phyloP scores from a whole-genome alignment of 2,329 filamentous ascomycete genomes.

The Pochonia chlamydosporia region DNA sequence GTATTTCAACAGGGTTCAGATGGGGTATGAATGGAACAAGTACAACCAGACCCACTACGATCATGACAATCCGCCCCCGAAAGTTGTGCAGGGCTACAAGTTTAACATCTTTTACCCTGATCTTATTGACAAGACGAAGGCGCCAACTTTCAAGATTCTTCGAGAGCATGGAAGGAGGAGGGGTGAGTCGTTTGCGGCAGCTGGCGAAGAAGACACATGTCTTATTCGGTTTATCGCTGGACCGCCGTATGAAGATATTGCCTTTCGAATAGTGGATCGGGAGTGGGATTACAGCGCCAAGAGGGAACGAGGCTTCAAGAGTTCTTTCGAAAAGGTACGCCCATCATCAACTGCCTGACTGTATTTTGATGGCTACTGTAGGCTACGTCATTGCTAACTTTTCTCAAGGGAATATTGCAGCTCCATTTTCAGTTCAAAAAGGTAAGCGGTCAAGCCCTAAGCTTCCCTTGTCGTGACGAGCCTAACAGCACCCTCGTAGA shows the following conservation, averaged over 20 bases:
- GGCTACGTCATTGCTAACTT: slow-evolving; percentile 4
- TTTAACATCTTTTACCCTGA: slow-evolving; percentile 99
- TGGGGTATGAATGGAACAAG: slow-evolving; percentile 99
- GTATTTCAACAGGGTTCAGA: slow-evolving; percentile 97
- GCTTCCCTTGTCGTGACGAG: not conserved
- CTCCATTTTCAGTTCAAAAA: slow-evolving; percentile 99
- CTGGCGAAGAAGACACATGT: slow-evolving; percentile 95
- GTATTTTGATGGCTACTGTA: slow-evolving; percentile 12
- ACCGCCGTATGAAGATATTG: slow-evolving; percentile 92
- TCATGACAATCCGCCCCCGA: slow-evolving; percentile 94
- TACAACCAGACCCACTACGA: slow-evolving; percentile 99
- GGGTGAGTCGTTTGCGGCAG: slow-evolving; percentile 87
- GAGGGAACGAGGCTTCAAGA: slow-evolving; percentile 87
- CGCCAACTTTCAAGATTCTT: slow-evolving; percentile 93
- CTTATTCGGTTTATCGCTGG: slow-evolving; percentile 93
- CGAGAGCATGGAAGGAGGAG: slow-evolving; percentile 84
- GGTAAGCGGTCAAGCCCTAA: slow-evolving; percentile 38
- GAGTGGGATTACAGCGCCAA: slow-evolving; percentile 99
- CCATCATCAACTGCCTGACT: slow-evolving; percentile 8
- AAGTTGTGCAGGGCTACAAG: slow-evolving; percentile 97
- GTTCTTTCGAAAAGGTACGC: slow-evolving; percentile 93
- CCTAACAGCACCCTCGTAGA: slow-evolving; percentile 4
- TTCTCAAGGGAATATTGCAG: slow-evolving; percentile 60
- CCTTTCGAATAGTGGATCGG: slow-evolving; percentile 94
- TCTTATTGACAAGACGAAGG: slow-evolving; percentile 88